phyloP scores from a whole-genome alignment of 805 yeast species.

The Torulaspora franciscae region DNA sequence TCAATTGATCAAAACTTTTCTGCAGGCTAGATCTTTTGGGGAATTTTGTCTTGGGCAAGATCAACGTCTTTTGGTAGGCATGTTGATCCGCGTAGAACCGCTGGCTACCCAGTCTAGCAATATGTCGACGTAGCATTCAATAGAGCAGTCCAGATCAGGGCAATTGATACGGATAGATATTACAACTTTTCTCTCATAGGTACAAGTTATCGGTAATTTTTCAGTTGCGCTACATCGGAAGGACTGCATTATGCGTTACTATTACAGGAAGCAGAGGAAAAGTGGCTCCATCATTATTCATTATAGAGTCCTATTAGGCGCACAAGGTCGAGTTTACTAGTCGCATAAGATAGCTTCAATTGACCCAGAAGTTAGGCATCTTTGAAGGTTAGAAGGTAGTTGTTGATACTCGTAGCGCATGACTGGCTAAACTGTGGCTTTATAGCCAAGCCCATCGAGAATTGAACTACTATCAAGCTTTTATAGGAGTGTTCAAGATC shows the following conservation, averaged over 20 bases:
- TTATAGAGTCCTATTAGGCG: too few relatives aligned
- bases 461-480: background rate
- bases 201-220: too few relatives aligned
- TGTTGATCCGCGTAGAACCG: slow-evolving; percentile 23
- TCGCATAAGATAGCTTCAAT: too few relatives aligned
- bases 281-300: background rate
- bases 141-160: background rate
- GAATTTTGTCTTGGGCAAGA: slow-evolving; percentile 64
- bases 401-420: too few relatives aligned
- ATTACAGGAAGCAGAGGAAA: background rate
- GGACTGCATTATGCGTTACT: too few relatives aligned
- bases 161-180: background rate
- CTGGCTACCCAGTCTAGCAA: background rate
- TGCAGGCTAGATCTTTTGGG: slow-evolving; percentile 55
- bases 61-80: slow-evolving; percentile 47
- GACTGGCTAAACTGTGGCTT: background rate
- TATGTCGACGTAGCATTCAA: slow-evolving; percentile 8
- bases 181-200: too few relatives aligned
- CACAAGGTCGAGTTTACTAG: too few relatives aligned
- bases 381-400: too few relatives aligned
- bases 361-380: too few relatives aligned
- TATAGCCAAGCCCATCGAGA: background rate
- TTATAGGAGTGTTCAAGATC: background rate
- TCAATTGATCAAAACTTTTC: slow-evolving; percentile 39
- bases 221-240: too few relatives aligned